Conservation (phyloP, 2,329 filamentous ascomycete species). For the Teratosphaeria nubilosa region DNA sequence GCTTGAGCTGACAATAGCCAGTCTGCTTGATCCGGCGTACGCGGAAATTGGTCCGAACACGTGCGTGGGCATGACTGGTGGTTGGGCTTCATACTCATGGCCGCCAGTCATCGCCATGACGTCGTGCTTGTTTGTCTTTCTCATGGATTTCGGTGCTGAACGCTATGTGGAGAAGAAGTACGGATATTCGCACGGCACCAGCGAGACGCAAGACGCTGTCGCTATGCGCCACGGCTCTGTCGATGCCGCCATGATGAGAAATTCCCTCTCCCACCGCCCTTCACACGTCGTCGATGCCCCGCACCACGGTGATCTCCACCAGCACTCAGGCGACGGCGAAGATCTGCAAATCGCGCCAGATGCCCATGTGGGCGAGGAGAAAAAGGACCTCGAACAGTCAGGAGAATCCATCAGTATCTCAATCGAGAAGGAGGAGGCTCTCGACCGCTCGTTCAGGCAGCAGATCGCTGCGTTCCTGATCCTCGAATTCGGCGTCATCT, state of each 20-base stretch:
- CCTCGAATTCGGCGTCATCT: constrained; percentile 85
- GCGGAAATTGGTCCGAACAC: constrained; percentile 26
- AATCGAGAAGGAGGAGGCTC: constrained; percentile 11
- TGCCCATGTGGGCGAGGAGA: background rate
- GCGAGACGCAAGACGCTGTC: constrained; percentile 3
- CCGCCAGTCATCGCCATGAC: constrained; percentile 42
- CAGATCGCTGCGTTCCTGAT: constrained; percentile 85
- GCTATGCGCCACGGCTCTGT: constrained; percentile 10
- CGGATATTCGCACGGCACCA: constrained; percentile 24
- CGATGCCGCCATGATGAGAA: constrained; percentile 17
- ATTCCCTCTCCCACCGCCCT: constrained; percentile 7
- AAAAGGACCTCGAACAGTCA: background rate
- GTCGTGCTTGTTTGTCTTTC: constrained; percentile 41
- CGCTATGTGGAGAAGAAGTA: constrained; percentile 42
- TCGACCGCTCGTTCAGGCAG: constrained; percentile 46
- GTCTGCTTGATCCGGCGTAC: constrained; percentile 26
- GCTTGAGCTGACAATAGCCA: constrained; percentile 10
- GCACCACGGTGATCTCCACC: constrained; percentile 18
- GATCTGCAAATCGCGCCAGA: constrained; percentile 14
- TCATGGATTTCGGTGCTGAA: constrained; percentile 42
- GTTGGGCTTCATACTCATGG: constrained; percentile 45
- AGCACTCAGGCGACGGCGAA: constrained; percentile 32
- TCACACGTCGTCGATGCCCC: background rate
- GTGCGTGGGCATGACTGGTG: constrained; percentile 45
- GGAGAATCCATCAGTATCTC: constrained; percentile 4